Base-by-base conservation (phyloP, 2,329 filamentous ascomycete genomes). In the Aureobasidium sp. region DNA sequence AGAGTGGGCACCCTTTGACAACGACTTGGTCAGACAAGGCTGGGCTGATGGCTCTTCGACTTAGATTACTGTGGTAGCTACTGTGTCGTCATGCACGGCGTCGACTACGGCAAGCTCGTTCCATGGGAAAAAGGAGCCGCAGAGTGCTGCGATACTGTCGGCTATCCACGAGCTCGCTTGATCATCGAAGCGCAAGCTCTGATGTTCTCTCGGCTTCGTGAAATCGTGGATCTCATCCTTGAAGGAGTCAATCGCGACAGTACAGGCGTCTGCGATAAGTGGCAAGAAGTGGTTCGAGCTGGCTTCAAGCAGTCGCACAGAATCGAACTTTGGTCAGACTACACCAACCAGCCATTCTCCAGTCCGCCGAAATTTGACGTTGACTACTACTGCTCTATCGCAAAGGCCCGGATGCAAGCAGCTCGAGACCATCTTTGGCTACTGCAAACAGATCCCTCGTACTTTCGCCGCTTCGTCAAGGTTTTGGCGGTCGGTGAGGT, bases 381-480 rank as follows among this genome's bases (percentile, higher is more conserved):
- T 9, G 37, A 64, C 7, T 15, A 36, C 9, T 20, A 69, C 6
- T n/a, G 67, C 2, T 55, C 66, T 1, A 14, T 57, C 1, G 63
- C 66, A 3, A 45, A 63, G 25, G 41, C 62, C 0, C 53, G 67
- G n/a, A 42, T 67, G 5, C 56, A 65, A 2, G 66, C 66, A 12
- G 66, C 64, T 2, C 48, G 44, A 0, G 68, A 72, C 49, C 66
- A 70, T n/a, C 49, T 70, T 1, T 67, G 64, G 62, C 61, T 69
- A 1, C 37, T 70, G 3, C 70, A 72, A 58, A 71, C 66, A 0
- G 69, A 67, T 48, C 59, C 65, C 9, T 37, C 27, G 1, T 66
- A 63, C 11, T 20, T 37, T 5, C 37, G 25, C 6, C 31, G 49
- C 20, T 63, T 51, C 39, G 25, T 52, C 3, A 51, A 15, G 12